Evolutionary conservation across 257 asterid genomes (phyloP), one percentile per base, ranked within the genome.

Genomic region (Salvia miltiorrhiza): DNA sequence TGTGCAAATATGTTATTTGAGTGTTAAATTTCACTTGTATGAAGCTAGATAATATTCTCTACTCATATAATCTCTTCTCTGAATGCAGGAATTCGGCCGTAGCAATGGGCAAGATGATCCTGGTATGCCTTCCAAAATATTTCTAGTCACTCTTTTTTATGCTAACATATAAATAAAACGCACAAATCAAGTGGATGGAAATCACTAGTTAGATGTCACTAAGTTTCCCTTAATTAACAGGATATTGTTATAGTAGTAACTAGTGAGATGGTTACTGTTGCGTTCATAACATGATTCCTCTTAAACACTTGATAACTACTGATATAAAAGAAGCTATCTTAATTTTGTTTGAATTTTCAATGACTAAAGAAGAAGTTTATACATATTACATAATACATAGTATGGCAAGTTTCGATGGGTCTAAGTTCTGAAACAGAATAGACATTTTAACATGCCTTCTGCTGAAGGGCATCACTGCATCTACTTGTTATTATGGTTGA

Each of bases 31-130:
- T 52, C 20, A 47, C 62, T 26, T 43, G 14, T 41, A 13, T 52
- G 54, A 62, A 35, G 55, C 40, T 21, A 44, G 39, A 53, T 52
- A 43, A 55, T 52, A 17, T 33, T 35, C 67, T 26, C 53, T 21
- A 47, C 67, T 77, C 68, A 76, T 74, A 65, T 66, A 37, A 41
- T 41, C 17, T 62, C 35, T 24, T 63, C 13, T 45, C 45, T 70
- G 70, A 58, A 50, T 82, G 85, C 83, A 90, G 97, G 95, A 71
- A 14, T 19, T 1, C 47, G 74, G 69, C 66, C 84, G 79, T 40
- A 75, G 76, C 39, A 64, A 72, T 62, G 83, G 78, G 78, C 86
- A 84, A 78, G 68, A 70, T 79, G 89, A 87, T 74, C 86, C 91
- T 69, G 89, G 97, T 91, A 87, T 26, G 77, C 33, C 65, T 50